These are phyloP conservation scores for Cordyceps javanica DNA, from an alignment of 2,329 filamentous ascomycete genomes.

Conservation along the genomic window DNA sequence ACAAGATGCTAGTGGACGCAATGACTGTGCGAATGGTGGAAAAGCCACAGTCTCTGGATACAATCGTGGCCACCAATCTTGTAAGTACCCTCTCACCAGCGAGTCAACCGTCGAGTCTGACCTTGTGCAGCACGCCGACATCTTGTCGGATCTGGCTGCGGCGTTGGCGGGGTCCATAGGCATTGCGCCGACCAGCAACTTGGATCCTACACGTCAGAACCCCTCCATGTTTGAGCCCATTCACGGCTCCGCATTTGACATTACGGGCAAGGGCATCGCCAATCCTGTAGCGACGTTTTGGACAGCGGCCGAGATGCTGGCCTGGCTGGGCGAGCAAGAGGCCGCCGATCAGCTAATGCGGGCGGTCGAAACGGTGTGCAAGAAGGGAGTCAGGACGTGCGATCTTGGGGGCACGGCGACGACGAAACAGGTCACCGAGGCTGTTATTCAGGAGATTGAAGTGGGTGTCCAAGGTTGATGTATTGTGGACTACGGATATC, in stretches of 20 bases:
- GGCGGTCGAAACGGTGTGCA: slow-evolving; percentile 47
- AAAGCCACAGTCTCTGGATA: slow-evolving; percentile 53
- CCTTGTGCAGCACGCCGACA: slow-evolving; percentile 50
- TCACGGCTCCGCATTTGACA: slow-evolving; percentile 53
- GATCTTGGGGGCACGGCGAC: slow-evolving; percentile 45
- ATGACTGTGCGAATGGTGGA: slow-evolving; percentile 61
- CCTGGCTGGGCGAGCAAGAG: slow-evolving; percentile 49
- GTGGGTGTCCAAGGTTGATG: slow-evolving; percentile 17
- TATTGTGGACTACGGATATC: too few species aligned
- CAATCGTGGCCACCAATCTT: slow-evolving; percentile 58
- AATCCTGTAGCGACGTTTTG: slow-evolving; percentile 56
- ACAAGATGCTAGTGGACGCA: slow-evolving; percentile 63
- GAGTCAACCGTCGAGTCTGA: too few species aligned
- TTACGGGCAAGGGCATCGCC: slow-evolving; percentile 49
- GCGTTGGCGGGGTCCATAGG: slow-evolving; percentile 65
- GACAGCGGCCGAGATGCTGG: slow-evolving; percentile 52
- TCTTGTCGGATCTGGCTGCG: slow-evolving; percentile 64
- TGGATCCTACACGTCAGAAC: slow-evolving; percentile 53
- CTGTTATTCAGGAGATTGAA: slow-evolving; percentile 22
- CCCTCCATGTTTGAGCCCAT: slow-evolving; percentile 58
- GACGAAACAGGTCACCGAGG: slow-evolving; percentile 29
- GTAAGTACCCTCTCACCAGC: too few species aligned
- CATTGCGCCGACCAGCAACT: slow-evolving; percentile 63
- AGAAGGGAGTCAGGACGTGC: slow-evolving; percentile 43
- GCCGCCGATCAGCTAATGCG: slow-evolving; percentile 44